Percentiles rank a stretch among this genome's conserved stretches.
phyloP scores from a whole-genome alignment of 2,329 filamentous ascomycete genomes.

The Erysiphe neolycopersici region DNA sequence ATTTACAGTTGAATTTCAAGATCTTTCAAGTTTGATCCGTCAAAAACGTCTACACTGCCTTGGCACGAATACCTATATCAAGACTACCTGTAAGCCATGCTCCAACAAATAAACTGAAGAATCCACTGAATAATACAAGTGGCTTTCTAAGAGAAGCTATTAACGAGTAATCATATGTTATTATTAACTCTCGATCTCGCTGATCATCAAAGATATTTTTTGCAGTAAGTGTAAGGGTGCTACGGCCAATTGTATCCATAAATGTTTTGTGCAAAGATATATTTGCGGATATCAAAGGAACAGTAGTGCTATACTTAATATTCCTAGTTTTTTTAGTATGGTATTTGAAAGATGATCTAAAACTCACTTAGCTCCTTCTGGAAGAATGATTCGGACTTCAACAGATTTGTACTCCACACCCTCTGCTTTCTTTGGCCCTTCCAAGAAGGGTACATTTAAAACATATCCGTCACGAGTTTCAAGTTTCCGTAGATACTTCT shows the following conservation, averaged over 20 bases:
- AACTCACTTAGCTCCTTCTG: constrained; percentile 66
- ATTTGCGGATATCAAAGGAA: constrained; percentile 37
- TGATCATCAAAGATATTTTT: constrained; percentile 78
- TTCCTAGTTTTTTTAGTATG: constrained; percentile 26
- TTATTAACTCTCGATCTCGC: constrained; percentile 55
- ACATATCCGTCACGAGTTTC: constrained; percentile 44
- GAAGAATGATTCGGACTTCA: constrained; percentile 57
- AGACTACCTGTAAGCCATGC: constrained; percentile 40
- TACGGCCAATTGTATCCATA: constrained; percentile 79
- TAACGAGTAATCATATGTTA: constrained; percentile 68
- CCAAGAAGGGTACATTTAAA: constrained; percentile 74
- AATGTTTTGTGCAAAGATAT: constrained; percentile 57
- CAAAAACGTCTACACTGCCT: constrained; percentile 1
- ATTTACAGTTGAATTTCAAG: no score
- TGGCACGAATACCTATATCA: constrained; percentile 11
- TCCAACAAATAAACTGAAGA: constrained; percentile 46
- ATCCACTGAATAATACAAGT: constrained; percentile 47
- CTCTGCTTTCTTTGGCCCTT: constrained; percentile 67
- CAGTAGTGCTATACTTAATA: constrained; percentile 45
- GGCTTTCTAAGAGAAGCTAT: constrained; percentile 62
- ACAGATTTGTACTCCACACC: constrained; percentile 68
- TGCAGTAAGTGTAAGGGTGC: constrained; percentile 52
- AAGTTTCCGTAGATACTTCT: constrained; percentile 41
- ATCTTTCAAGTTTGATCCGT: no score
- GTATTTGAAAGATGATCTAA: constrained; percentile 4